These are phyloP conservation scores for Hippophae rhamnoides DNA, from an alignment of 306 rosid genomes.

Conservation along the genomic window DNA sequence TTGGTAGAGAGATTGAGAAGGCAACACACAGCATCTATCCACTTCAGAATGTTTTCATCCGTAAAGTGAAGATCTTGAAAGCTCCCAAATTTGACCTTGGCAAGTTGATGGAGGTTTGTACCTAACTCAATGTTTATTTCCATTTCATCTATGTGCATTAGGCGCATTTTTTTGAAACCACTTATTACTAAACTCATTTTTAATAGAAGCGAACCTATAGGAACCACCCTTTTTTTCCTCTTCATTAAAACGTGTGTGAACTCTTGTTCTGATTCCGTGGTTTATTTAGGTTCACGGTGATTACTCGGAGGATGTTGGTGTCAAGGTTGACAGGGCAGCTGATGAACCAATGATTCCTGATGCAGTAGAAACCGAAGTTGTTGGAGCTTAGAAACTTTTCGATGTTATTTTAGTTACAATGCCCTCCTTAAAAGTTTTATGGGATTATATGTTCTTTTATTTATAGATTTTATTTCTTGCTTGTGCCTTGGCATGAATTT, in stretches of 20 bases:
- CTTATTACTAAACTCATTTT: too few relatives aligned
- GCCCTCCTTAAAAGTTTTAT: too few relatives aligned
- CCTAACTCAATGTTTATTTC: background rate
- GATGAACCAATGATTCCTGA: conserved; percentile 45
- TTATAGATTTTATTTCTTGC: too few relatives aligned
- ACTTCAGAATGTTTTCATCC: conserved; percentile 68
- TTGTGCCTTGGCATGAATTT: too few relatives aligned
- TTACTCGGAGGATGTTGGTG: conserved; percentile 60
- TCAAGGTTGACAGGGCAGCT: conserved; percentile 77
- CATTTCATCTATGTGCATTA: background rate
- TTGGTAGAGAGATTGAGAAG: conserved; percentile 91
- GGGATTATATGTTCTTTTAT: too few relatives aligned
- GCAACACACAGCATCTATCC: conserved; percentile 73
- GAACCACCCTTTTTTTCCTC: too few relatives aligned
- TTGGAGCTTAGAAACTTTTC: conserved; percentile 50
- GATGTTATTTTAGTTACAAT: too few relatives aligned
- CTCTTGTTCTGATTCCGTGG: too few relatives aligned
- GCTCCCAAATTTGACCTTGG: conserved; percentile 95
- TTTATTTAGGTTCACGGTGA: conserved; percentile 73
- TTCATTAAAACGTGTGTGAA: too few relatives aligned
- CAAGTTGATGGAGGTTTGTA: conserved; percentile 76
- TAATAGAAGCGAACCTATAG: too few relatives aligned
- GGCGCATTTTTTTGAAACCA: background rate
- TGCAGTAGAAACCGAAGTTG: conserved; percentile 46
- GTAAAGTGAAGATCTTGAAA: conserved; percentile 87